Evolutionary conservation across 2,329 filamentous ascomycete genomes (phyloP), one percentile per base, ranked within the genome.

Genomic region (Emericellopsis atlantica): DNA sequence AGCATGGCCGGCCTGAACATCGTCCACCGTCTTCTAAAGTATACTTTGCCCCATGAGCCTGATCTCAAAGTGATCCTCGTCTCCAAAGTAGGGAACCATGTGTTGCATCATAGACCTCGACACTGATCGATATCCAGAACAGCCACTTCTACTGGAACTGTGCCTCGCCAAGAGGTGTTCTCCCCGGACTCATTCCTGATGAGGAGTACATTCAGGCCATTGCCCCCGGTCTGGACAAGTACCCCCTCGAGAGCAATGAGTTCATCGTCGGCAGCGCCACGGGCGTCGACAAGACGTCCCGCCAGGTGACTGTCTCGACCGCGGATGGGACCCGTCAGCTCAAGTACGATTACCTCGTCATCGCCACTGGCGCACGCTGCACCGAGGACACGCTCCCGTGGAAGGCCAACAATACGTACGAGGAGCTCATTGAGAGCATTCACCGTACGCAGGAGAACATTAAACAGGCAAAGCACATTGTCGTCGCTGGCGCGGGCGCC

Each of bases 121-220:
- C 32, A 9, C 26, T 24, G 24, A n/a, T 29, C 22, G 3, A 10
- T 10, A 21, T 26, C 34, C 43, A 76, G 68, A 76, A 67, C 48
- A 67, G 61, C 45, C 71, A 77, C 49, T 71, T 77, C 48, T 77
- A 67, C 60, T 76, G 72, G 72, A 76, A 75, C 55, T 42, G 76
- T 5, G 72, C 71, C 22, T 65, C 73, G 1, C 66, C 74, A 35
- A 69, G 74, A 37, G 71, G 69, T 54, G 65, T 77, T 45, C 56
- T 76, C 36, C 71, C 72, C 3, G 67, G 62, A 32, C 46, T 61
- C 38, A 47, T 75, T 51, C 61, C 60, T 32, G 68, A 74, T 45
- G 65, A 71, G 10, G 59, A 74, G 47, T 56, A 74, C 47, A 64
- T 69, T 52, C 60, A 60, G 40, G 63, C 72, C 29, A 69, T 78